phyloP scores from a whole-genome alignment of 2,329 filamentous ascomycete species.

The Nigrospora osmanthi region DNA sequence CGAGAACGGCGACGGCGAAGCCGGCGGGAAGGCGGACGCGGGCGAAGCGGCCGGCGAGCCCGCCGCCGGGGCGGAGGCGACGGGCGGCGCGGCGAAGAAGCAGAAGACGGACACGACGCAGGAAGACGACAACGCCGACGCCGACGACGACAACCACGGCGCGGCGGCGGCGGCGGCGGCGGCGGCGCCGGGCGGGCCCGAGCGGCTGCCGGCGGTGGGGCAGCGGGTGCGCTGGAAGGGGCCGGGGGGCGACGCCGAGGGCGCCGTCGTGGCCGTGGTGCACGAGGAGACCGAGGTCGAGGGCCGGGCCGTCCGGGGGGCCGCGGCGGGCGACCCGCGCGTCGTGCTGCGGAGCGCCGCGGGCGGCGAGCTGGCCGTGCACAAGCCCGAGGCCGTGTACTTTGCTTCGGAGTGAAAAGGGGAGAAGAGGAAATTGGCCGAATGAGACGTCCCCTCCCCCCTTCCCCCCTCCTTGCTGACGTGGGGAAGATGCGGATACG shows the following conservation, averaged over 20 bases:
- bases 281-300: slow-evolving; percentile 4
- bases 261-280: slow-evolving; percentile 8
- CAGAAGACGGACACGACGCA: too few species aligned
- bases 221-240: slow-evolving; percentile 8
- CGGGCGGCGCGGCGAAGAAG: too few species aligned
- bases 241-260: slow-evolving; percentile 6
- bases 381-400: slow-evolving; percentile 10
- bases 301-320: slow-evolving; percentile 7
- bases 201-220: slow-evolving; percentile 5
- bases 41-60: too few species aligned
- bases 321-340: slow-evolving; percentile 4
- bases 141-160: slow-evolving; percentile 3
- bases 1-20: too few species aligned
- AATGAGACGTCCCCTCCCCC: too few species aligned
- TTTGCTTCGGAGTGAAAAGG: neutral
- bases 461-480: too few species aligned
- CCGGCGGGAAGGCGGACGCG: too few species aligned
- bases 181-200: slow-evolving; percentile 2
- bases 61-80: too few species aligned
- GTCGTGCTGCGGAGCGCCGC: slow-evolving; percentile 7
- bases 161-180: neutral
- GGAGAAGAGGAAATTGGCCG: too few species aligned
- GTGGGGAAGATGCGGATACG: too few species aligned
- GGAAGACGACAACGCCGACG: neutral
- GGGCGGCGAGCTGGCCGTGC: slow-evolving; percentile 8